Conservation (phyloP, 1,284 basidiomycete genomes). For the Microbotryum lychnidis-dioicae region DNA sequence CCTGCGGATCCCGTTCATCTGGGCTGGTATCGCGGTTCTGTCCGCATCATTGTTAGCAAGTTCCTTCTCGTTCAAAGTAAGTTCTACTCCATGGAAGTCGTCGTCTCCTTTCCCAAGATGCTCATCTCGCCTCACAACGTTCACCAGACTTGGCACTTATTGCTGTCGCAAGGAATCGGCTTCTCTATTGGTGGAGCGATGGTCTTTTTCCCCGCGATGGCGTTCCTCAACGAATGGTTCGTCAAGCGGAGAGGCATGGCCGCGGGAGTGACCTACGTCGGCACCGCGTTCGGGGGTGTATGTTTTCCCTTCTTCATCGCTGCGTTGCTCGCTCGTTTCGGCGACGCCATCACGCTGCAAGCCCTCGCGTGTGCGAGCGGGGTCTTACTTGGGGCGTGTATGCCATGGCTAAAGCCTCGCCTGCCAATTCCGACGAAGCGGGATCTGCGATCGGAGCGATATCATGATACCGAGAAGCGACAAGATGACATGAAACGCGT, state of each 20-base stretch:
- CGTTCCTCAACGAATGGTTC: conserved; percentile 47
- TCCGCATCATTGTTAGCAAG: conserved; percentile 3
- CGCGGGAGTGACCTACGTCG: conserved; percentile 45
- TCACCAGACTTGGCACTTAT: conserved; percentile 33
- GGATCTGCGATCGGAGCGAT: no score
- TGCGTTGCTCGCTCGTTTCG: conserved; percentile 3
- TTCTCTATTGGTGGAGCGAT: conserved; percentile 42
- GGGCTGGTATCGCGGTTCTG: conserved; percentile 3
- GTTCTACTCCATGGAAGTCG: no score
- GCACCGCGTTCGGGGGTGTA: conserved; percentile 42
- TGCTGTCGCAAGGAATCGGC: conserved; percentile 43
- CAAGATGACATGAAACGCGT: conserved; percentile 9
- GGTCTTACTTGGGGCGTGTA: conserved; percentile 32
- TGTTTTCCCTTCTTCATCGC: conserved; percentile 40
- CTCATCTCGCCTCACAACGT: no score
- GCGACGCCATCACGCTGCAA: conserved; percentile 3
- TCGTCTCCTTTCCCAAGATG: no score
- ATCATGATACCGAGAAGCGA: not conserved
- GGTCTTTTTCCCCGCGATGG: conserved; percentile 27
- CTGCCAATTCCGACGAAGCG: conserved; percentile 33
- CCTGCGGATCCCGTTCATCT: conserved; percentile 5
- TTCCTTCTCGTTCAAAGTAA: conserved; percentile 8
- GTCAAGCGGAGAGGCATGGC: conserved; percentile 44
- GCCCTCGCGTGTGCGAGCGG: conserved; percentile 24
- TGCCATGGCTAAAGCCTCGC: conserved; percentile 41